Percentiles rank a stretch among this genome's conserved stretches.
Evolutionary conservation across 2,329 filamentous ascomycete genomes (phyloP).

Genomic region (Alternaria burnsii): DNA sequence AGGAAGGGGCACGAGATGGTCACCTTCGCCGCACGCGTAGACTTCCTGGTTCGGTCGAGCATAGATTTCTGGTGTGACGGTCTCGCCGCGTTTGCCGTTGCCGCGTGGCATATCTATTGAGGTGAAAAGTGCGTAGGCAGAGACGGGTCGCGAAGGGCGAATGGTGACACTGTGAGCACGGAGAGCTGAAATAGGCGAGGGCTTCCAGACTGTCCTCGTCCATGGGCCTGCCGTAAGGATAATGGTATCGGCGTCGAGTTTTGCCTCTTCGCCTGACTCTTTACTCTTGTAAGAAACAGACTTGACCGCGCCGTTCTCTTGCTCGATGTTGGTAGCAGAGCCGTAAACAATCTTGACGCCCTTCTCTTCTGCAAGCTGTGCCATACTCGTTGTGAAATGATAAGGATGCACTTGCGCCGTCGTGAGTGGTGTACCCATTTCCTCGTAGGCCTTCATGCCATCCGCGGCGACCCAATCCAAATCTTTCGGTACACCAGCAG

Average conservation of each 20-base stretch:
- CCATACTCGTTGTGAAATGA: conserved; percentile 87
- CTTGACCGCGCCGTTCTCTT: conserved; percentile 64
- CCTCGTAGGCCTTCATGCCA: conserved; percentile 73
- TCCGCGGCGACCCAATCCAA: conserved; percentile 84
- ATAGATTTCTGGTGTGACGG: conserved; percentile 91
- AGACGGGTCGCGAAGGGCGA: conserved; percentile 66
- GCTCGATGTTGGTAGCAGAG: conserved; percentile 73
- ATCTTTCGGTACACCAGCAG: conserved; percentile 74
- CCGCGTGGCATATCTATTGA: conserved; percentile 76
- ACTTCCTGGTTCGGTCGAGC: conserved; percentile 87
- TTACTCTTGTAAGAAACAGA: conserved; percentile 70
- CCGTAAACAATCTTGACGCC: conserved; percentile 69
- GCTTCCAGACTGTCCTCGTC: conserved; percentile 63
- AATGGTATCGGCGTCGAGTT: conserved; percentile 64
- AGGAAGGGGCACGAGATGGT: conserved; percentile 77
- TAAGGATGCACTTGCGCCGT: conserved; percentile 95
- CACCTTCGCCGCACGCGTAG: conserved; percentile 93
- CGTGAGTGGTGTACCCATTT: conserved; percentile 81
- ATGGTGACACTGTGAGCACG: conserved; percentile 72
- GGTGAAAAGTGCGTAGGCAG: conserved; percentile 83
- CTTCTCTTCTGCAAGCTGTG: conserved; percentile 72
- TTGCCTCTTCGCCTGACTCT: conserved; percentile 55
- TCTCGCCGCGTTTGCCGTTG: conserved; percentile 48
- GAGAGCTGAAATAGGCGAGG: conserved; percentile 66
- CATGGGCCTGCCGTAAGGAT: conserved; percentile 70